A percentile compares a stretch with the other conserved stretches of the same genome.
phyloP scores from a whole-genome alignment of 345 rosid genomes.

The Camelina neglecta region DNA sequence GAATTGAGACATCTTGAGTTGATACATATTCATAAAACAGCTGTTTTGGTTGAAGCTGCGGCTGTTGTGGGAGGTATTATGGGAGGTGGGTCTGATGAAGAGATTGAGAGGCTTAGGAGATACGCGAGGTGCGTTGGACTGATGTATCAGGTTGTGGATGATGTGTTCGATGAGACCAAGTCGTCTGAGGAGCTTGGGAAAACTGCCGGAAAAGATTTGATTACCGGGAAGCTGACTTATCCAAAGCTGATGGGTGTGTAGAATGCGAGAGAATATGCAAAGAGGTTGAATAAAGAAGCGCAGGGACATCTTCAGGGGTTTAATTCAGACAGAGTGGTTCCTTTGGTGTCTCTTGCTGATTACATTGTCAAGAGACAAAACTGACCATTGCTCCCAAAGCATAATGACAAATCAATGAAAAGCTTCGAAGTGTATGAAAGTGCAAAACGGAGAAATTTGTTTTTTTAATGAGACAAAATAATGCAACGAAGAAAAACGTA shows the following conservation, averaged over 20 bases:
- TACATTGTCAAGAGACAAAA: conserved; percentile 8
- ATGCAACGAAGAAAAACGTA: not conserved
- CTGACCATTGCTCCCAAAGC: not conserved
- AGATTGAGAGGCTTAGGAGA: not conserved
- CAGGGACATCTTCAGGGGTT: not conserved
- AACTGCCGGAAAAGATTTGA: not conserved
- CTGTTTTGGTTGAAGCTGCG: conserved; percentile 2
- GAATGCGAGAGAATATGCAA: not conserved
- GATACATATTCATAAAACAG: not conserved
- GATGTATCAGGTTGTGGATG: conserved; percentile 3
- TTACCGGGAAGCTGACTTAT: not conserved
- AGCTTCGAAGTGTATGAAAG: not conserved
- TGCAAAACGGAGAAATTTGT: not conserved
- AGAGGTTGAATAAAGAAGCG: conserved; percentile 13
- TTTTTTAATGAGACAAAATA: not conserved
- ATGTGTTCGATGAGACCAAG: not conserved
- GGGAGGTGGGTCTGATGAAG: conserved; percentile 8
- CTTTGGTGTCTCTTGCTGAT: conserved; percentile 5
- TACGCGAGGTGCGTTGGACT: not conserved
- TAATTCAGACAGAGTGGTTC: not conserved
- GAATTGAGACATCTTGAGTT: not conserved
- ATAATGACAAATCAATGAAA: not conserved
- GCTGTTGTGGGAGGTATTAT: not conserved
- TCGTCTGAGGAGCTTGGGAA: not conserved
- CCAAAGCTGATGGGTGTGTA: conserved; percentile 10